Base-by-base conservation (phyloP, 768 basidiomycete genomes). In the Zangia roseola region DNA sequence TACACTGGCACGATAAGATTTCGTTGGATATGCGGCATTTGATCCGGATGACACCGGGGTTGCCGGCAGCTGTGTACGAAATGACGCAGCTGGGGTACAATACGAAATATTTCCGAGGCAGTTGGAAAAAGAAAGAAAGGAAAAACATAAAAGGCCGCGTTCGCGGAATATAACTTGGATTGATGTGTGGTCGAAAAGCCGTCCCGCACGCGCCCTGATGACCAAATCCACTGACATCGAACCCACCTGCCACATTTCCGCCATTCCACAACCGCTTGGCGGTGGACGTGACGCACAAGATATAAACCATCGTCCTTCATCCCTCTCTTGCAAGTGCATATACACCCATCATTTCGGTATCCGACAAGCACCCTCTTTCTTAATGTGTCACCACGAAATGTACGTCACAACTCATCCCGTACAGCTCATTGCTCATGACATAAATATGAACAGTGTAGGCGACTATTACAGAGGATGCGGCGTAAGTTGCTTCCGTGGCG, bases 361-460 rank as follows among this genome's bases (percentile, higher is more conserved):
- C 28, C 30, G 5, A 19, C 21, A 10, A 36, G 13, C n/a, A 34
- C 39, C 30, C 25, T 44, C 37, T 19, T 38, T 31, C 25, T 24
- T 45, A 9, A 70, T 70, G 69, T 70, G 69, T 47, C 65, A 63
- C 43, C 71, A 70, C 59, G 69, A 71, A 63, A 47, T 71, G 69
- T 70, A 49, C 50, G 70, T 41, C 0, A 6, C 21, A 24, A 6
- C 33, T n/a, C 13, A 19, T 24, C 28, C 10, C 19, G 9, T 44
- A 2, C 13, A n/a, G 17, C 25, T 8, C 43, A 4, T 46, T 8
- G 8, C 47, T 54, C 47, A 49, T 13, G 48, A 55, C 36, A 26
- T 37, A 10, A 28, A 21, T 14, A 19, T 19, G 13, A 30, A 47
- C 57, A 70, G 69, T 9, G 64, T 72, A 23, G 69, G 69, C 36